Conservation (phyloP, 176 grass and related monocot genomes). For the Stipa capillata region DNA sequence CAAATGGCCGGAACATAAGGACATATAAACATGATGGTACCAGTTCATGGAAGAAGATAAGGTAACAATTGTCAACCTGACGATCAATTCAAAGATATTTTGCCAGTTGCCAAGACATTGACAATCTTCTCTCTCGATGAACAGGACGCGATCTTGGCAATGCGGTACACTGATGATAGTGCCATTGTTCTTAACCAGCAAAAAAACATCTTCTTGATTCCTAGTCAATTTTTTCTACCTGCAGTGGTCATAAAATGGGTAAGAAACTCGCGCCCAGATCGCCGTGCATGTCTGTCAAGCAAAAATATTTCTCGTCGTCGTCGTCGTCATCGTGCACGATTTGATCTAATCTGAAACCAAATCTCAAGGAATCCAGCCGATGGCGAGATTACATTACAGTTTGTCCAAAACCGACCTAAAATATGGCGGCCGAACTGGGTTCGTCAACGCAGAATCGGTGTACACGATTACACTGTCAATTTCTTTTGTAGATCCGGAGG, state of each 20-base stretch:
- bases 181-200: neutral
- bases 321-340: constrained; percentile 7
- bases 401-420: neutral
- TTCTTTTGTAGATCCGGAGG: neutral
- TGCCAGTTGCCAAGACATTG: neutral
- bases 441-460: constrained; percentile 15
- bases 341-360: neutral
- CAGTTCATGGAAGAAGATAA: neutral
- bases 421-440: neutral
- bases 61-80: constrained; percentile 6
- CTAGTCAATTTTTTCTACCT: neutral
- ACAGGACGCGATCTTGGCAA: neutral
- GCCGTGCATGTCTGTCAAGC: neutral
- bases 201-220: neutral
- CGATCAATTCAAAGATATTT: constrained; percentile 16
- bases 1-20: neutral
- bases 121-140: neutral
- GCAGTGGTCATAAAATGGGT: neutral
- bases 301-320: neutral
- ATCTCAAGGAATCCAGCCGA: neutral
- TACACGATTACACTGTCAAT: neutral
- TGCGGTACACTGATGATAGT: neutral
- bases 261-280: neutral
- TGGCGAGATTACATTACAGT: neutral
- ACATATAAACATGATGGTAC: neutral